Evolutionary conservation across 495 filamentous ascomycete genomes (phyloP), one percentile per base, ranked within the genome.

Genomic region (Pyrenula massariospora): DNA sequence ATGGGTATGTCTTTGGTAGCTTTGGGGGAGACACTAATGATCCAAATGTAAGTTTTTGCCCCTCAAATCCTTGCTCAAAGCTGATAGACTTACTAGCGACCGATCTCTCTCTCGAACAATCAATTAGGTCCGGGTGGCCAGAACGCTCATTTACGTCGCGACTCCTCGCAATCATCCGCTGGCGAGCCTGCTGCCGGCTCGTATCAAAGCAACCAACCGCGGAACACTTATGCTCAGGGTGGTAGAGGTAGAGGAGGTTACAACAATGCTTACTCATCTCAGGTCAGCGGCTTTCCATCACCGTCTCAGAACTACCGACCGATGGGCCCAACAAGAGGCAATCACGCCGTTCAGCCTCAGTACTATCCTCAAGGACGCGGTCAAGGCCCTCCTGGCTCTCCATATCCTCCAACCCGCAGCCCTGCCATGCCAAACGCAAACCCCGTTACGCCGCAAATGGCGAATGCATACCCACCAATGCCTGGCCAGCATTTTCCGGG

Each of bases 81-180:
- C n/a, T n/a, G n/a, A n/a, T n/a, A n/a, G n/a, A n/a, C n/a, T n/a
- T n/a, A n/a, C 84, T 88, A 64, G 76, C 77, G 48, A 74, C 78
- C 56, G 50, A 8, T 42, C 31, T 42, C 31, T 42, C 15, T 42
- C 5, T 42, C 31, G 31, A 42, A 42, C 15, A 42, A 42, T 42
- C 31, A 42, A 15, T 73, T 78, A 49, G 79, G 81, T 52, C 75
- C 87, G 59, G 81, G 79, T 24, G 65, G 77, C 36, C 86, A 88
- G 63, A 71, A 80, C 31, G 80, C 77, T 62, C 91, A 96, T 66
- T 74, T 87, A 54, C 84, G 91, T 53, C 84, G 88, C 61, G 86
- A 91, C 63, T 95, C 90, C 19, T 85, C 88, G 2, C 85, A 88
- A 67, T 89, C 87, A 12, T 77, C 82, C 51, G 86, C 90, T 64